Conservation (phyloP, 345 rosid species). For the Pistacia integerrima region DNA sequence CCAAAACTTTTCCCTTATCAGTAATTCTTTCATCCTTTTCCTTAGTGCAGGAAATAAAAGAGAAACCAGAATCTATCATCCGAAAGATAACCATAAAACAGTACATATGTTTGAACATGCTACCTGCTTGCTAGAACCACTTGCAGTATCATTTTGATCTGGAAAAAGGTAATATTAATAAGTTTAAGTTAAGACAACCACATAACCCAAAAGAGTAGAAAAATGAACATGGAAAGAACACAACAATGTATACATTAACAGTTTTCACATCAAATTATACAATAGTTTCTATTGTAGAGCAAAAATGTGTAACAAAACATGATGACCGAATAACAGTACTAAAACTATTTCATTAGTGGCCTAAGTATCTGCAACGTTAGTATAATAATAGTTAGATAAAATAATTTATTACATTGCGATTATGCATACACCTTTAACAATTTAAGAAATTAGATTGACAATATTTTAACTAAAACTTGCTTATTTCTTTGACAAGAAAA, state of each 20-base stretch:
- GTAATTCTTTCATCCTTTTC: constrained; percentile 3
- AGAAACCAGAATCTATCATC: constrained; percentile 2
- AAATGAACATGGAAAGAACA: not conserved
- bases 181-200: not conserved
- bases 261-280: no score
- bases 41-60: not conserved
- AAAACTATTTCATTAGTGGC: no score
- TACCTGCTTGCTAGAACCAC: constrained; percentile 57
- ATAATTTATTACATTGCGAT: no score
- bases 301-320: no score
- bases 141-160: constrained; percentile 45
- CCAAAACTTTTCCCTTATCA: constrained; percentile 18
- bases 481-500: not conserved
- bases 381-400: no score
- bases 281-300: no score
- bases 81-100: constrained; percentile 1
- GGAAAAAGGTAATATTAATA: constrained; percentile 34
- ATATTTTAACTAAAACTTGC: not conserved
- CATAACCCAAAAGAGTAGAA: not conserved
- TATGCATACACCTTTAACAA: no score
- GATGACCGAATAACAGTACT: no score
- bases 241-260: not conserved
- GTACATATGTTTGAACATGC: constrained; percentile 7
- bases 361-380: no score
- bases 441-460: no score